Percentiles rank a stretch among this genome's conserved stretches.
phyloP scores from a whole-genome alignment of 768 basidiomycete species.

The Rhodotorula graminis region DNA sequence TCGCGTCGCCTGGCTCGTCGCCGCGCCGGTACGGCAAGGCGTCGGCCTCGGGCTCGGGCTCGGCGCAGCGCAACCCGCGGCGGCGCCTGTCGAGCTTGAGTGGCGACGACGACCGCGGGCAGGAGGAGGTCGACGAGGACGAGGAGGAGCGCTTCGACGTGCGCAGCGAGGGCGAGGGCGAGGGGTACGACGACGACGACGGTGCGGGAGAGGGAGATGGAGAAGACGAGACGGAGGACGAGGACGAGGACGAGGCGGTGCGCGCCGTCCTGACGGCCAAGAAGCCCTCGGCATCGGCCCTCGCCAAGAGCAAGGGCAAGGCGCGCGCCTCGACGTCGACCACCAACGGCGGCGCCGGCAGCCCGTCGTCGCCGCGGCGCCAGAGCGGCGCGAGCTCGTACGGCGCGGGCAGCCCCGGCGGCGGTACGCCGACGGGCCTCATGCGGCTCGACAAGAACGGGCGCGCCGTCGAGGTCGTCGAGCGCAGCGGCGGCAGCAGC shows the following conservation, averaged over 20 bases:
- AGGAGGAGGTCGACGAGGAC: background rate
- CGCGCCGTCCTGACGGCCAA: conserved; percentile 1
- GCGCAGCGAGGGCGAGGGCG: background rate
- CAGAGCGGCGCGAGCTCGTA: background rate
- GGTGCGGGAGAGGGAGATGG: background rate
- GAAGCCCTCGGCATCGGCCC: conserved; percentile 5
- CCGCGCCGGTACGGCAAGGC: background rate
- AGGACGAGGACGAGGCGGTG: conserved; percentile 20
- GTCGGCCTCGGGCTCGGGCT: background rate
- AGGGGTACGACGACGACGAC: background rate
- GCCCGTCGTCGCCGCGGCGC: background rate
- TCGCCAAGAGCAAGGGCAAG: conserved; percentile 23
- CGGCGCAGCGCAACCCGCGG: too few species aligned
- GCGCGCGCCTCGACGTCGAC: conserved; percentile 9
- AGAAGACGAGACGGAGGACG: conserved; percentile 5
- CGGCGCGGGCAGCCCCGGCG: background rate
- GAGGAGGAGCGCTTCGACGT: background rate
- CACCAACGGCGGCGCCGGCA: background rate
- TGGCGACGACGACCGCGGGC: background rate
- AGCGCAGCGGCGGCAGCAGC: conserved; percentile 4
- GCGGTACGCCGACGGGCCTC: conserved; percentile 1
- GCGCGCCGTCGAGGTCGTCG: background rate
- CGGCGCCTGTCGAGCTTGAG: conserved; percentile 12
- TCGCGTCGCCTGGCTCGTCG: background rate
- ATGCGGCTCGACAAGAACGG: conserved; percentile 28